A percentile compares a stretch with the other conserved stretches of the same genome.
These are phyloP conservation scores for Trichosporon coremiiforme DNA, from an alignment of 1,284 basidiomycete species.

Conservation along the genomic window DNA sequence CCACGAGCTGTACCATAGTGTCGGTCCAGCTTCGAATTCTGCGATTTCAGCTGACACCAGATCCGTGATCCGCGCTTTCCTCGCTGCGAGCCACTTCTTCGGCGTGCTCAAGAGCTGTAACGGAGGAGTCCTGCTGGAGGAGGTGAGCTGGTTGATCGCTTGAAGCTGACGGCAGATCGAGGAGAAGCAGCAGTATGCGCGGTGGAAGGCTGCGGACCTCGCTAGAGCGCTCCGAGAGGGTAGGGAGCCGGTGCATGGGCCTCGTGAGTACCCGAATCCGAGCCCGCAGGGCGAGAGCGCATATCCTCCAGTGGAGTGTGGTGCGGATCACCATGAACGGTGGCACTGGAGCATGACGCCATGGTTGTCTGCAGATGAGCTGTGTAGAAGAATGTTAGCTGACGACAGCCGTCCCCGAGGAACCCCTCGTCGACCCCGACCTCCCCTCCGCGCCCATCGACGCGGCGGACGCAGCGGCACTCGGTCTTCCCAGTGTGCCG, in stretches of 20 bases:
- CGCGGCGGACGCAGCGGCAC: neutral
- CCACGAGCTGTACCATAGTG: no score
- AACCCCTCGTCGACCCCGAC: constrained; percentile 25
- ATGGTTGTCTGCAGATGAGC: neutral
- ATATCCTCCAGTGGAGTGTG: neutral
- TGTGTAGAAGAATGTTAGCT: neutral
- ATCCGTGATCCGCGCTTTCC: constrained; percentile 53
- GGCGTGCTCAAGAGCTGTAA: constrained; percentile 55
- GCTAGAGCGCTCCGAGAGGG: constrained; percentile 56
- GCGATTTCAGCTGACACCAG: constrained; percentile 32
- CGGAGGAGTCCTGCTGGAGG: constrained; percentile 52
- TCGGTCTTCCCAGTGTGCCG: neutral
- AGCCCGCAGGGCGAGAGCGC: neutral
- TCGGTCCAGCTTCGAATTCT: no score
- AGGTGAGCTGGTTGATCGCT: constrained; percentile 38
- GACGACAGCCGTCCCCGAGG: constrained; percentile 41
- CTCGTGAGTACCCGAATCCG: constrained; percentile 41
- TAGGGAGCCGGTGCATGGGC: constrained; percentile 49
- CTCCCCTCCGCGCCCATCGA: constrained; percentile 11
- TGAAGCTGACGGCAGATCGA: constrained; percentile 48
- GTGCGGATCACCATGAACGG: no score
- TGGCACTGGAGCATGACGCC: no score
- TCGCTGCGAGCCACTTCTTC: constrained; percentile 56
- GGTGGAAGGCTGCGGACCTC: constrained; percentile 57
- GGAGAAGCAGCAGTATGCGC: constrained; percentile 56